Conservation (phyloP, 306 rosid genomes). For the Abrus pulchellus region DNA sequence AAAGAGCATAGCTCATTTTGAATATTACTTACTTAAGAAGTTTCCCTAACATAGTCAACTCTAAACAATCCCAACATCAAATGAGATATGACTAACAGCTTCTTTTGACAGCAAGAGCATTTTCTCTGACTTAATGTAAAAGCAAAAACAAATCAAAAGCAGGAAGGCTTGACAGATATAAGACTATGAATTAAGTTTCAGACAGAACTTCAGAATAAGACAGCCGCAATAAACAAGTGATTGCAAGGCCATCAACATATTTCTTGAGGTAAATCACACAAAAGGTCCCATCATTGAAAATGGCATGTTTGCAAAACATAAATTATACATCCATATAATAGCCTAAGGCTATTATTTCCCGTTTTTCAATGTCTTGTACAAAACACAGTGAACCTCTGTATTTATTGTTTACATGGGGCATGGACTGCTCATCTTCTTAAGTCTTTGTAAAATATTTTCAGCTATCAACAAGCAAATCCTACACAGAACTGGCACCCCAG, state of each 20-base stretch:
- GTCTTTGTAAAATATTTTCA: neutral
- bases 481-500: neutral
- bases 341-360: neutral
- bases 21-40: constrained; percentile 14
- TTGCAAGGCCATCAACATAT: neutral
- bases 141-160: constrained; percentile 1
- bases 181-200: neutral
- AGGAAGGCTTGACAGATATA: constrained; percentile 1
- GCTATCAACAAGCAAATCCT: constrained; percentile 31
- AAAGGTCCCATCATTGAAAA: constrained; percentile 12
- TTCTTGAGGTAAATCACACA: neutral
- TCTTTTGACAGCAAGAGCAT: neutral
- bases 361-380: constrained; percentile 1
- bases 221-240: neutral
- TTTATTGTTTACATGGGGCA: neutral
- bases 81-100: neutral
- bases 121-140: neutral
- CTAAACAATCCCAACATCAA: neutral
- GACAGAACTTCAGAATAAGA: neutral
- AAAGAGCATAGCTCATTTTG: neutral
- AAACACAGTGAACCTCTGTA: neutral
- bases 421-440: neutral
- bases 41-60: constrained; percentile 23
- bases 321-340: constrained; percentile 5
- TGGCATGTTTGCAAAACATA: neutral